Percentiles rank a stretch among this genome's conserved stretches.
Evolutionary conservation across 1,284 basidiomycete species (phyloP).

Genomic region (Pseudozyma sp.): DNA sequence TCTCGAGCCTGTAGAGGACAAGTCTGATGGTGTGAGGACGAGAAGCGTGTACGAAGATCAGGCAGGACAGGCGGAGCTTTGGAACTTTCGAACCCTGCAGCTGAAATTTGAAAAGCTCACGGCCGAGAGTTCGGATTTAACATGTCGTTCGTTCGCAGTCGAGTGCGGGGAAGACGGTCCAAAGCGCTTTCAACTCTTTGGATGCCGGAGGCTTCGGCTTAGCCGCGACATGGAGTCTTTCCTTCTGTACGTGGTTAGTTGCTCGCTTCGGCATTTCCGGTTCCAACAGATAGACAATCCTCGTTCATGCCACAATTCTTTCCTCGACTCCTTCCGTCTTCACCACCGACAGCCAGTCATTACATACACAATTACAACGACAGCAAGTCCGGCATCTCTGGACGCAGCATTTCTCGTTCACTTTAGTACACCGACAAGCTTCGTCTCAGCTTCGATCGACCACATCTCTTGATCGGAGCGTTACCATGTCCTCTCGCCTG

Average conservation of each 20-base stretch:
- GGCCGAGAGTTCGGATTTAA: conserved; percentile 16
- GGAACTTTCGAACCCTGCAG: background rate
- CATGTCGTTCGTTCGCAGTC: background rate
- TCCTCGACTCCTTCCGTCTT: background rate
- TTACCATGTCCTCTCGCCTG: conserved; percentile 37
- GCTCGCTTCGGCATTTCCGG: conserved; percentile 33
- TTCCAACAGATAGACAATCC: background rate
- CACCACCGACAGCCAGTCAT: background rate
- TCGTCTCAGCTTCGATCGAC: too few relatives aligned
- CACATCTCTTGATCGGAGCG: background rate
- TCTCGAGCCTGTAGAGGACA: too few relatives aligned
- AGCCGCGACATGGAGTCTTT: conserved; percentile 7
- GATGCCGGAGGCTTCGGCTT: conserved; percentile 11
- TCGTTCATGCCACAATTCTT: background rate
- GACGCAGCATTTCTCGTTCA: too few relatives aligned
- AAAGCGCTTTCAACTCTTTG: conserved; percentile 16
- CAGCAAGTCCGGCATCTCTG: background rate
- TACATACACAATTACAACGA: background rate
- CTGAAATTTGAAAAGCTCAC: conserved; percentile 19
- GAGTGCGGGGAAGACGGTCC: conserved; percentile 37
- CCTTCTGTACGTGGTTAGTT: background rate
- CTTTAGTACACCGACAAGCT: too few relatives aligned
- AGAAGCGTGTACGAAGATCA: too few relatives aligned
- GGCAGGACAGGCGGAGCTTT: too few relatives aligned
- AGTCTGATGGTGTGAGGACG: too few relatives aligned